These are phyloP conservation scores for Kazachstania psychrophila DNA, from an alignment of 805 yeast genomes.

Conservation along the genomic window DNA sequence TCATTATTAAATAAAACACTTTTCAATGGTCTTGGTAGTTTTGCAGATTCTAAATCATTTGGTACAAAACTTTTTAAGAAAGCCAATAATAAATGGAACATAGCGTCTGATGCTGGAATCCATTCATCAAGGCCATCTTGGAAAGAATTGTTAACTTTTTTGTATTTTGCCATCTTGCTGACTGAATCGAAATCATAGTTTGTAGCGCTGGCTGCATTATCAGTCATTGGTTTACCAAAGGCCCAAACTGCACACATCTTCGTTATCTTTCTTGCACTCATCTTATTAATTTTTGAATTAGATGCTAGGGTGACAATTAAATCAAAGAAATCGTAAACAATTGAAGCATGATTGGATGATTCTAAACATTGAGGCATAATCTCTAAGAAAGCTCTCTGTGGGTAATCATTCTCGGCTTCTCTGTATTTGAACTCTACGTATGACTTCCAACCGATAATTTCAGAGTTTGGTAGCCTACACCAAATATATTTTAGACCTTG, in stretches of 20 bases:
- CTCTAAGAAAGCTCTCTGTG: conserved; percentile 64
- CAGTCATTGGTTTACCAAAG: conserved; percentile 35
- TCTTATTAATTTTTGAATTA: conserved; percentile 65
- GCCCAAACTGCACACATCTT: conserved; percentile 89
- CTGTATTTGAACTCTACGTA: conserved; percentile 58
- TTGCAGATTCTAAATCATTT: conserved; percentile 42
- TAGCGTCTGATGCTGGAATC: conserved; percentile 77
- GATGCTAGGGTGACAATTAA: conserved; percentile 68
- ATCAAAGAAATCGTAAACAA: conserved; percentile 81
- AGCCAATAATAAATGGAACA: conserved; percentile 69
- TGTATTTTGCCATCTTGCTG: conserved; percentile 5
- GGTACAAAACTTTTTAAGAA: conserved; percentile 74
- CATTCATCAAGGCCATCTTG: conserved; percentile 66
- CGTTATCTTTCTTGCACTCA: conserved; percentile 72
- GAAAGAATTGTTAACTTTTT: conserved; percentile 34
- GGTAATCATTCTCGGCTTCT: conserved; percentile 58
- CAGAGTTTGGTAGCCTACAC: conserved; percentile 73
- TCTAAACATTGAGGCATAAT: conserved; percentile 78
- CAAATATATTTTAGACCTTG: conserved; percentile 75
- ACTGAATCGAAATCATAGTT: conserved; percentile 17
- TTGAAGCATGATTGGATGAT: conserved; percentile 81
- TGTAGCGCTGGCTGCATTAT: conserved; percentile 17
- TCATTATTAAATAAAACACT: conserved; percentile 52
- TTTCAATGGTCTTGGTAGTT: conserved; percentile 58
- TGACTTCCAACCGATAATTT: conserved; percentile 79